Percentiles rank a stretch among this genome's conserved stretches.
phyloP scores from a whole-genome alignment of 2,329 filamentous ascomycete genomes.

The Rutstroemia sp. region DNA sequence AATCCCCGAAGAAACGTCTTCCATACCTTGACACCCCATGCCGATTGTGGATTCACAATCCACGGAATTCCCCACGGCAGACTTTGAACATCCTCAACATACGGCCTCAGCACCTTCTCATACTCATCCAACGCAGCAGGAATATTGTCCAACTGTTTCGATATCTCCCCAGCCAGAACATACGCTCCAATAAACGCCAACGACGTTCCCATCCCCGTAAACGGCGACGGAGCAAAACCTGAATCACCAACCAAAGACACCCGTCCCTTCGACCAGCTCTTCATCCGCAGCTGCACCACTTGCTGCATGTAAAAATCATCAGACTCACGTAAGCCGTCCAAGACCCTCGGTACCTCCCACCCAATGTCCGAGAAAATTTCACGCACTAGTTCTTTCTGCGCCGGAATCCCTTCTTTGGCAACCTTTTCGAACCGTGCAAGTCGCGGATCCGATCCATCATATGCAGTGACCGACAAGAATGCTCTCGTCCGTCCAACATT shows the following conservation, averaged over 20 bases:
- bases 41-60: too few species aligned
- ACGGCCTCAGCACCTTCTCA: constrained; percentile 31
- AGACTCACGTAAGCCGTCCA: constrained; percentile 31
- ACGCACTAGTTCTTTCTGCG: not conserved
- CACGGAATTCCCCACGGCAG: not conserved
- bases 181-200: constrained; percentile 36
- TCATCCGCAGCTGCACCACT: constrained; percentile 33
- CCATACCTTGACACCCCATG: too few species aligned
- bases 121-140: constrained; percentile 29
- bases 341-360: constrained; percentile 34
- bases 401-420: constrained; percentile 22
- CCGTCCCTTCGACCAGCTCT: constrained; percentile 33
- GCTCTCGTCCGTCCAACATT: too few species aligned
- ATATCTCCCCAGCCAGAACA: constrained; percentile 38
- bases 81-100: not conserved
- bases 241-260: constrained; percentile 47
- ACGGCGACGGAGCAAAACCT: constrained; percentile 29
- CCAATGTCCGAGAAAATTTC: constrained; percentile 31
- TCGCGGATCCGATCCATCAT: too few species aligned
- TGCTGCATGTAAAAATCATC: constrained; percentile 35
- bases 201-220: constrained; percentile 36
- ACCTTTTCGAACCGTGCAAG: constrained; percentile 19
- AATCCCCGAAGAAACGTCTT: too few species aligned
- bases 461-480: too few species aligned
- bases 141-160: constrained; percentile 14